Base-by-base conservation (phyloP, 1,139 yeast genomes). In the Taphrina pruni region DNA sequence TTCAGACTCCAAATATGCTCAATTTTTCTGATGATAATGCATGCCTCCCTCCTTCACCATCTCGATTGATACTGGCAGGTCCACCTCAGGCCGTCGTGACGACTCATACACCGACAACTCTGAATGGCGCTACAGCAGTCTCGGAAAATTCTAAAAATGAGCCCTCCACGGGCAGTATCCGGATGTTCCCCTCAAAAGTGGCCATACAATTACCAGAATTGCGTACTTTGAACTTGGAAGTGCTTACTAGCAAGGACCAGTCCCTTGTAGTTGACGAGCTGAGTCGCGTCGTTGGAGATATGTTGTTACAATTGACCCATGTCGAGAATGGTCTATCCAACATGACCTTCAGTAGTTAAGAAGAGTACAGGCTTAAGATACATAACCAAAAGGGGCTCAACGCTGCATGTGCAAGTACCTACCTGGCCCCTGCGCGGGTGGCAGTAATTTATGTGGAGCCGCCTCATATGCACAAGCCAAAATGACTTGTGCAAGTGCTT, bases 211-310 rank as follows among this genome's bases (percentile, higher is more conserved):
- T 64, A 11, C 67, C 60, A 26, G 51, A 55, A n/a, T 39, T 64
- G 9, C 43, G 36, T 12, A 21, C 67, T 8, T 21, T 64, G 46
- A 36, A 55, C n/a, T 46, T 64, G 20, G 55, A 43, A 17, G 67
- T 64, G 36, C 56, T 64, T n/a, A 46, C 17, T n/a, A 64, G 14
- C 43, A 46, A 55, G 8, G 61, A 64, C 14, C 45, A 56, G 6
- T 43, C 46, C 14, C 48, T 58, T n/a, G 67, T 64, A 9, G 67
- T 64, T 11, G 55, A 54, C 17, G 67, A 64, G 55, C 39, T 64
- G 20, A 43, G 36, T 38, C 60, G 60, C 14, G 61, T 64, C 20
- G 60, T 64, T 17, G 61, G 51, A 2, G 67, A 48, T n/a, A 64
- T 55, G 48, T 60, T 64, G 14, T 38, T 20, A 17, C 60, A 64